Conservation (phyloP, 129 eudicot genomes). For the Arctium minus region DNA sequence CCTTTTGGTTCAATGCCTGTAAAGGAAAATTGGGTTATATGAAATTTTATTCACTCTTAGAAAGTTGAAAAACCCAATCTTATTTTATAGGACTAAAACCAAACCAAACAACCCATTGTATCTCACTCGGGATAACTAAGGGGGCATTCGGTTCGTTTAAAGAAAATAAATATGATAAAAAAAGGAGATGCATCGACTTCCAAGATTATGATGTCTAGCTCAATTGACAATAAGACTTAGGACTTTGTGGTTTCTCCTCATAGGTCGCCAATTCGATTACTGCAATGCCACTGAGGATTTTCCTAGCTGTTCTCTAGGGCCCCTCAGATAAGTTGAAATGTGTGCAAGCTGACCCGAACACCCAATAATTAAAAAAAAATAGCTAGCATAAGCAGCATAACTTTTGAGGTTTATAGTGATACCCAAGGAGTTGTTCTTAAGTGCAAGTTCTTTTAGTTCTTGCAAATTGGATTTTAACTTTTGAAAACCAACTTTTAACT, state of each 20-base stretch:
- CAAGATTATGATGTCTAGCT: background rate
- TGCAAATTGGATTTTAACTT: background rate
- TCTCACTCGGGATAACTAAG: background rate
- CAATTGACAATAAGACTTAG: background rate
- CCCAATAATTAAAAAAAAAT: too few relatives aligned
- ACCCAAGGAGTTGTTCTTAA: too few relatives aligned
- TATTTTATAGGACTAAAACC: too few relatives aligned
- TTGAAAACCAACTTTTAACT: background rate
- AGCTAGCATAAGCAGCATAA: too few relatives aligned
- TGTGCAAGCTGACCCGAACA: background rate
- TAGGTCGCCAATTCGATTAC: background rate
- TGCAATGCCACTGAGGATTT: too few relatives aligned
- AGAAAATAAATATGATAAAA: background rate
- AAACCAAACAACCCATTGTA: too few relatives aligned
- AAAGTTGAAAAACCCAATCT: background rate
- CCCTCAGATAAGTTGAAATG: background rate
- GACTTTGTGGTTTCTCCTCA: background rate
- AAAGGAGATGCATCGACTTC: background rate
- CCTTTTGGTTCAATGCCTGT: background rate
- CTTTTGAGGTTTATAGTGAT: too few relatives aligned
- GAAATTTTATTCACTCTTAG: background rate
- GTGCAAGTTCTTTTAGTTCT: too few relatives aligned
- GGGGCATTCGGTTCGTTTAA: background rate
- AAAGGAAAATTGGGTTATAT: background rate
- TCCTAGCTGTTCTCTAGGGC: too few relatives aligned